A percentile compares a stretch with the other conserved stretches of the same genome.
These are phyloP conservation scores for Emericellopsis cladophorae DNA, from an alignment of 2,329 filamentous ascomycete genomes.

Conservation along the genomic window DNA sequence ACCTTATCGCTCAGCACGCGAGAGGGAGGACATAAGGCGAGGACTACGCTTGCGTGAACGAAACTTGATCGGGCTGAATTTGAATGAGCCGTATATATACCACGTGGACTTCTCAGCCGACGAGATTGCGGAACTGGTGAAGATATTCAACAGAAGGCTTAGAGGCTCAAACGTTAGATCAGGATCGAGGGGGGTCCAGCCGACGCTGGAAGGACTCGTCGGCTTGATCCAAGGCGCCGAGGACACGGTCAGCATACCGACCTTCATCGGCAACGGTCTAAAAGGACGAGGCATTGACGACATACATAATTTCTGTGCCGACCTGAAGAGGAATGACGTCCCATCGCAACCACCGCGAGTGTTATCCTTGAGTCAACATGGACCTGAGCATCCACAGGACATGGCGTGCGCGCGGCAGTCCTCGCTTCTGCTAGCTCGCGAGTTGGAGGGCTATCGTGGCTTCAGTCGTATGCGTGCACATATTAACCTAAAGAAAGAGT, in stretches of 20 bases:
- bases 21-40: slow-evolving; percentile 13
- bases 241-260: slow-evolving; percentile 9
- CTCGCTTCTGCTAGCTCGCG: slow-evolving; percentile 32
- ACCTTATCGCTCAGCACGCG: slow-evolving; percentile 12
- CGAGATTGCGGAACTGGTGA: slow-evolving; percentile 19
- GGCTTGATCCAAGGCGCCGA: slow-evolving; percentile 4
- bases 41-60: slow-evolving; percentile 7
- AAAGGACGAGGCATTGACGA: slow-evolving; percentile 13
- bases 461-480: slow-evolving; percentile 27
- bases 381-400: slow-evolving; percentile 1
- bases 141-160: slow-evolving; percentile 7
- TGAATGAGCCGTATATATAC: slow-evolving; percentile 11
- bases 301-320: slow-evolving; percentile 16
- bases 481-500: slow-evolving; percentile 30
- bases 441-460: slow-evolving; percentile 30
- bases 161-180: slow-evolving; percentile 4
- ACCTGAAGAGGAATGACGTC: slow-evolving; percentile 11
- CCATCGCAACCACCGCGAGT: slow-evolving; percentile 6
- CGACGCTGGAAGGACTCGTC: background rate
- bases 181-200: background rate
- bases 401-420: slow-evolving; percentile 14
- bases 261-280: slow-evolving; percentile 9
- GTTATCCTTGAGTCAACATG: slow-evolving; percentile 11
- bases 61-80: slow-evolving; percentile 2
- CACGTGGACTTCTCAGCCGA: slow-evolving; percentile 32